phyloP scores from a whole-genome alignment of 2,329 filamentous ascomycete genomes.

The Arthrinium puccinioides region DNA sequence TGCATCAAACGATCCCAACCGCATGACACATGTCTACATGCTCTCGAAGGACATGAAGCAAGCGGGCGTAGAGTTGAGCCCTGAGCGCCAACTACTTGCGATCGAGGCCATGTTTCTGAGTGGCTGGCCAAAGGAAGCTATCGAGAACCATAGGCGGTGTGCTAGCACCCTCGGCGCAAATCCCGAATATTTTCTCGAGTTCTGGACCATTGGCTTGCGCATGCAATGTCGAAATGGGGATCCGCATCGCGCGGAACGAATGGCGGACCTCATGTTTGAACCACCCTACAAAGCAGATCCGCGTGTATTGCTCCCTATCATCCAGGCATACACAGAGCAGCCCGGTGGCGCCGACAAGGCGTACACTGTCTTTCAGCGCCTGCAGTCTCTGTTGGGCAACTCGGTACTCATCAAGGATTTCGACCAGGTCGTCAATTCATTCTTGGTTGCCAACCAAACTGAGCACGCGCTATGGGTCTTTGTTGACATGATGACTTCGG shows the following conservation, averaged over 20 bases:
- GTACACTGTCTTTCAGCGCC: slow-evolving; percentile 58
- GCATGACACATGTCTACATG: slow-evolving; percentile 52
- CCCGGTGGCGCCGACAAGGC: slow-evolving; percentile 43
- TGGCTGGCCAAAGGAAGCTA: slow-evolving; percentile 51
- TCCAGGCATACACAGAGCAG: slow-evolving; percentile 55
- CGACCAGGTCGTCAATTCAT: slow-evolving; percentile 63
- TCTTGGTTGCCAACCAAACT: slow-evolving; percentile 58
- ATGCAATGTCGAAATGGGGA: slow-evolving; percentile 55
- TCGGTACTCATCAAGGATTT: slow-evolving; percentile 67
- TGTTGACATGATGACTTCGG: slow-evolving; percentile 79
- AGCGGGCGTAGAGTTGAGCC: slow-evolving; percentile 46
- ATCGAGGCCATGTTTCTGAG: slow-evolving; percentile 62
- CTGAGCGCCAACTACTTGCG: slow-evolving; percentile 55
- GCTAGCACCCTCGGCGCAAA: slow-evolving; percentile 43
- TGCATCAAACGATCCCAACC: slow-evolving; percentile 39
- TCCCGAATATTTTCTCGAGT: slow-evolving; percentile 40
- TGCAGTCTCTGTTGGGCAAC: slow-evolving; percentile 53
- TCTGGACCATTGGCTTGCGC: slow-evolving; percentile 58
- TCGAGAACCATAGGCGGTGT: slow-evolving; percentile 56
- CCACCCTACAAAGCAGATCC: slow-evolving; percentile 37
- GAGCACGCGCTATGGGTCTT: slow-evolving; percentile 69
- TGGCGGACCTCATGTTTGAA: slow-evolving; percentile 46
- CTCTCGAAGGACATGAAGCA: slow-evolving; percentile 61
- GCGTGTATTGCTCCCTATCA: slow-evolving; percentile 59
- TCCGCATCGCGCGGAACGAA: slow-evolving; percentile 49